A percentile compares a stretch with the other conserved stretches of the same genome.
phyloP scores from a whole-genome alignment of 2,329 filamentous ascomycete genomes.

The Cladosporium oxysporum region DNA sequence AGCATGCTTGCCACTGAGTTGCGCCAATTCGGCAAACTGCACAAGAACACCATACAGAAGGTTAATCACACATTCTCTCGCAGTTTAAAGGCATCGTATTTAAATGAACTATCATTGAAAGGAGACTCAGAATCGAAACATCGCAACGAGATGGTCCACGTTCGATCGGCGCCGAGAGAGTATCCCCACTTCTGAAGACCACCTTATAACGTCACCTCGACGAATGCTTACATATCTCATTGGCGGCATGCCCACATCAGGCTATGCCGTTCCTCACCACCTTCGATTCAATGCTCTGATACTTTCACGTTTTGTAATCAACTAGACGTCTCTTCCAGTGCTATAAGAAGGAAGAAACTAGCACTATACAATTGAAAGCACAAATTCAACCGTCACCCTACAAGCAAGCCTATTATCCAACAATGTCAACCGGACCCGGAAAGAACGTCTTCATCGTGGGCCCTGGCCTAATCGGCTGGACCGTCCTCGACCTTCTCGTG shows the following conservation, averaged over 20 bases:
- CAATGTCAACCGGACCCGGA: slow-evolving; percentile 25
- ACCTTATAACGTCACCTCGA: neutral
- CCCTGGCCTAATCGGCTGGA: slow-evolving; percentile 52
- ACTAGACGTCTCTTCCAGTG: neutral
- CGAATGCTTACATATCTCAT: neutral
- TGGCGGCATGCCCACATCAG: neutral
- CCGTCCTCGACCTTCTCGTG: slow-evolving; percentile 49
- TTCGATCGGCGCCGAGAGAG: neutral
- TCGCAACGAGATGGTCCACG: neutral
- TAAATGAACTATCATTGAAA: neutral
- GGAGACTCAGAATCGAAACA: neutral
- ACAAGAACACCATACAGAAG: neutral
- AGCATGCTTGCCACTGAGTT: no score
- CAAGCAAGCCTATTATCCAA: slow-evolving; percentile 33
- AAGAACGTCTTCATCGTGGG: slow-evolving; percentile 48
- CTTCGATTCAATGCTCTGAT: neutral
- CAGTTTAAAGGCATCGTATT: neutral
- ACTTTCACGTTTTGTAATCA: neutral
- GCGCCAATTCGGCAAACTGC: no score
- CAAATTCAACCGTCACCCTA: slow-evolving; percentile 30
- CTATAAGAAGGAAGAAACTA: neutral
- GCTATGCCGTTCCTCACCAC: neutral
- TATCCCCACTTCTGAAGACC: neutral
- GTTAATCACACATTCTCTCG: neutral
- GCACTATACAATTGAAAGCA: neutral